These are phyloP conservation scores for Beauveria medogensis DNA, from an alignment of 2,329 filamentous ascomycete genomes.

Conservation along the genomic window DNA sequence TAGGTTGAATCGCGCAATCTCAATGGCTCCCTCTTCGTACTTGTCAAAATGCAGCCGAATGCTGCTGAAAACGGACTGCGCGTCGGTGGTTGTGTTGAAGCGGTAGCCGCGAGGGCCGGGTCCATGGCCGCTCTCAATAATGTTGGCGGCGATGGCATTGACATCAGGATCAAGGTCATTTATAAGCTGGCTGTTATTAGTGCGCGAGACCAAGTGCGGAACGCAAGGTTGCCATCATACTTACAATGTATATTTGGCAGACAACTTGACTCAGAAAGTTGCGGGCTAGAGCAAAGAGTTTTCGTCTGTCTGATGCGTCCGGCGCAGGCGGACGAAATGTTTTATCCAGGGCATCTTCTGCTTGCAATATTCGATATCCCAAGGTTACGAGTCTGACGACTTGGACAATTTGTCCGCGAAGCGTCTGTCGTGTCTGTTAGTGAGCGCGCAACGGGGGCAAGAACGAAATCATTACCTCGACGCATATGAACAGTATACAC, in stretches of 20 bases:
- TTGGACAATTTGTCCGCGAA: slow-evolving; percentile 1
- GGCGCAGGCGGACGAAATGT: not conserved
- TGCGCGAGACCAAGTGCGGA: not conserved
- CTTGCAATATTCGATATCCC: slow-evolving; percentile 7
- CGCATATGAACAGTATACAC: slow-evolving; percentile 11
- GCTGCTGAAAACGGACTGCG: slow-evolving; percentile 5
- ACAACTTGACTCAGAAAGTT: slow-evolving; percentile 8
- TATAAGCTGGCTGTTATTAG: not conserved
- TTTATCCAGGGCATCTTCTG: slow-evolving; percentile 2
- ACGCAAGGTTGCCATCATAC: not conserved
- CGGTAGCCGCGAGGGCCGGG: slow-evolving; percentile 8
- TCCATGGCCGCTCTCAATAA: slow-evolving; percentile 7
- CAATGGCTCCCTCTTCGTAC: slow-evolving; percentile 1
- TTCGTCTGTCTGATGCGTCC: not conserved
- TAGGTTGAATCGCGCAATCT: not conserved
- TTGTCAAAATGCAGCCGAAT: slow-evolving; percentile 10
- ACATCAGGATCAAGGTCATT: slow-evolving; percentile 2
- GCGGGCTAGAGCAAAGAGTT: slow-evolving; percentile 7
- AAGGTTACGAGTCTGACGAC: slow-evolving; percentile 2
- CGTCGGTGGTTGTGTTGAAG: slow-evolving; percentile 6
- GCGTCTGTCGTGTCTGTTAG: not conserved
- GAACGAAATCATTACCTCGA: not conserved
- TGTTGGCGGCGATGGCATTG: slow-evolving; percentile 7
- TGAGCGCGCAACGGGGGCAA: too few species aligned
- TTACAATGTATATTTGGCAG: slow-evolving; percentile 9